phyloP scores from a whole-genome alignment of 169 alveolate species.

The Cryptosporidium parvum region DNA sequence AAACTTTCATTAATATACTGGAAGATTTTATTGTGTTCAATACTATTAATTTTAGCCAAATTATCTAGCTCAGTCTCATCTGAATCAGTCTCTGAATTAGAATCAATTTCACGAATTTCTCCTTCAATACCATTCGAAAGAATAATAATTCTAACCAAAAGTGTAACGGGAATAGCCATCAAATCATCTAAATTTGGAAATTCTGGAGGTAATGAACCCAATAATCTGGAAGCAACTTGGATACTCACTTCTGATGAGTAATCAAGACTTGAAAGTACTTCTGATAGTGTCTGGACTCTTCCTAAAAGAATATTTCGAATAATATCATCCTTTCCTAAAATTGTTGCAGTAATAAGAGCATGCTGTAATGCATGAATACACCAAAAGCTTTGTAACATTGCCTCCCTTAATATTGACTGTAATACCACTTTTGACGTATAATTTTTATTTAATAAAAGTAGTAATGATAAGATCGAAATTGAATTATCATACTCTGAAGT shows the following conservation, averaged over 20 bases:
- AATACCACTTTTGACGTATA: conserved; percentile 52
- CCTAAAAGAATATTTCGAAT: conserved; percentile 48
- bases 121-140: conserved; percentile 15
- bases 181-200: conserved; percentile 69
- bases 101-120: not conserved
- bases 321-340: conserved; percentile 49
- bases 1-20: conserved; percentile 10
- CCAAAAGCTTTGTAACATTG: conserved; percentile 76
- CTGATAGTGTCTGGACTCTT: conserved; percentile 65
- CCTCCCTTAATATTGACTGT: conserved; percentile 55
- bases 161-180: conserved; percentile 49
- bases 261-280: conserved; percentile 48
- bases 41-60: not conserved
- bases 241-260: conserved; percentile 47
- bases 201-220: conserved; percentile 70
- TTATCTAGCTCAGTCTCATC: conserved; percentile 9
- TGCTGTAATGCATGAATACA: conserved; percentile 69
- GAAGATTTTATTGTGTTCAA: conserved; percentile 7
- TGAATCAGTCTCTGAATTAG: not conserved
- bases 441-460: conserved; percentile 31
- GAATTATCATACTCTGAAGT: conserved; percentile 50
- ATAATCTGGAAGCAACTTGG: conserved; percentile 34
- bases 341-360: conserved; percentile 67
- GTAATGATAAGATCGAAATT: conserved; percentile 36
- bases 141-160: conserved; percentile 42